phyloP scores from a whole-genome alignment of 176 grass and related monocot genomes.

The Tillandsia leiboldiana region DNA sequence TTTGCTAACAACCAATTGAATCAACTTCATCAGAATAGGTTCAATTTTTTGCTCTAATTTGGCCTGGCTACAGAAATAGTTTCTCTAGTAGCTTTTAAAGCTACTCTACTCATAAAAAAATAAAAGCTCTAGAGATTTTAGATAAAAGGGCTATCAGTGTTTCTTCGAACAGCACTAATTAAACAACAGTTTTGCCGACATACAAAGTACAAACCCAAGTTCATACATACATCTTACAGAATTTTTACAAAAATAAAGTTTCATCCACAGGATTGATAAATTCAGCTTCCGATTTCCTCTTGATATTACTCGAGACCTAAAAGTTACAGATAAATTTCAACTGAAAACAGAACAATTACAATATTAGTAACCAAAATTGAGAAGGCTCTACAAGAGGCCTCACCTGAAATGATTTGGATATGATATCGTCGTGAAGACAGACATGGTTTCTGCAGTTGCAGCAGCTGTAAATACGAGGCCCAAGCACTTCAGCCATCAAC shows the following conservation, averaged over 20 bases:
- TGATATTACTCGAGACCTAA: not conserved
- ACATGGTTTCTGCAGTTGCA: slow-evolving; percentile 69
- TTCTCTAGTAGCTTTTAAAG: not conserved
- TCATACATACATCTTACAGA: no score
- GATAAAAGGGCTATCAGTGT: no score
- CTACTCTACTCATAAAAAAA: no score
- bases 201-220: no score
- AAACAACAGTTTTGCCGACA: no score
- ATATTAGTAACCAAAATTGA: not conserved
- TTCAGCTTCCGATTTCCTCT: not conserved
- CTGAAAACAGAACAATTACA: not conserved
- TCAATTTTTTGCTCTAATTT: not conserved
- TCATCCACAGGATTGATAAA: not conserved
- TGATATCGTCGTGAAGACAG: slow-evolving; percentile 70
- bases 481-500: slow-evolving; percentile 49
- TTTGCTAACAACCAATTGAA: not conserved
- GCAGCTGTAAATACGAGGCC: slow-evolving; percentile 65
- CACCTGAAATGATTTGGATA: slow-evolving; percentile 79
- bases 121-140: no score
- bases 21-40: not conserved
- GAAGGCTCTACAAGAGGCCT: not conserved
- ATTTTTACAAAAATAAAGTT: no score
- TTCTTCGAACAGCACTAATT: no score
- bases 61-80: not conserved
- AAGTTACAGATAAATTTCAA: not conserved